phyloP scores from a whole-genome alignment of 495 filamentous ascomycete species.

The Xanthoparmelia taractica region DNA sequence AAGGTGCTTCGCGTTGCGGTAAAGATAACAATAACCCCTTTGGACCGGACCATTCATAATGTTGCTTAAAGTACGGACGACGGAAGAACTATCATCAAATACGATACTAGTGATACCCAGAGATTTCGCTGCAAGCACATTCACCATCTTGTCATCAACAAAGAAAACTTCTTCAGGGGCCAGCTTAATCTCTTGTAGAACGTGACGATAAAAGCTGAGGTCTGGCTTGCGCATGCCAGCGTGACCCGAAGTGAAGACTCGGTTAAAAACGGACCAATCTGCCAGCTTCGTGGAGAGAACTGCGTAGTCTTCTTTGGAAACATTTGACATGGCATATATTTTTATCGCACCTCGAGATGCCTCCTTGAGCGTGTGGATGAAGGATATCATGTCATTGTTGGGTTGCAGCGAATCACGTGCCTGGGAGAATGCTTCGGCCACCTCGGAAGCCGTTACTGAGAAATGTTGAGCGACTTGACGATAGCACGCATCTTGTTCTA shows the following conservation, averaged over 20 bases:
- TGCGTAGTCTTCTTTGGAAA: conserved; percentile 27
- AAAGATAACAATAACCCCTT: conserved; percentile 24
- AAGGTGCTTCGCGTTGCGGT: conserved; percentile 19
- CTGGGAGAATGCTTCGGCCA: conserved; percentile 9
- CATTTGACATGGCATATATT: conserved; percentile 27
- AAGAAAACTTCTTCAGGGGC: conserved; percentile 22
- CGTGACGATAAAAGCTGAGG: conserved; percentile 25
- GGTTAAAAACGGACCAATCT: conserved; percentile 29
- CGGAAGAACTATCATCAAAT: conserved; percentile 1
- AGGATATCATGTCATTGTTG: neutral
- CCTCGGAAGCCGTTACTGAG: neutral
- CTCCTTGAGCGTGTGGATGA: conserved; percentile 1
- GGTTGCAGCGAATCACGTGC: conserved; percentile 8
- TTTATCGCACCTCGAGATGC: neutral
- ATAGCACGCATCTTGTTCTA: conserved; percentile 10
- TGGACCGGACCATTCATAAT: conserved; percentile 22
- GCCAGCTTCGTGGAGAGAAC: conserved; percentile 20
- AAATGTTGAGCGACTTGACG: conserved; percentile 11
- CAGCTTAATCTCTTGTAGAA: conserved; percentile 22
- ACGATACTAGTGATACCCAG: conserved; percentile 25
- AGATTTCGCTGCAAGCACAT: conserved; percentile 26
- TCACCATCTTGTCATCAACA: conserved; percentile 28
- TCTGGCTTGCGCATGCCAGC: conserved; percentile 31
- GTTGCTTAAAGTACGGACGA: conserved; percentile 10
- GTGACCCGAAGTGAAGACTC: conserved; percentile 30